These are phyloP conservation scores for Geotrichum australiense DNA, from an alignment of 1,139 yeast genomes.

Conservation along the genomic window DNA sequence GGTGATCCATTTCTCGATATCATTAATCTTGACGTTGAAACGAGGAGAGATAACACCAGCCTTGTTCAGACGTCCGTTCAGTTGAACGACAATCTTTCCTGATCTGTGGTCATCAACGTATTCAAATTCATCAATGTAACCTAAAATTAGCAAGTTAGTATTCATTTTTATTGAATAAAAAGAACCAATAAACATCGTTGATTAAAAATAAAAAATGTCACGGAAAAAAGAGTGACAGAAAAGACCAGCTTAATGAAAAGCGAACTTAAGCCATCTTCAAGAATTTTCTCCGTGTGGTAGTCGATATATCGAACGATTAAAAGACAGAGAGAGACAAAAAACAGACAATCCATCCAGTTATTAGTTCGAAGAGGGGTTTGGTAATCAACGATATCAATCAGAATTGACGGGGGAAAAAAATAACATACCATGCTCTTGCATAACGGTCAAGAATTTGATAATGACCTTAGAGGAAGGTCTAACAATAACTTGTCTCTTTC, in stretches of 20 bases:
- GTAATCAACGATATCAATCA: not conserved
- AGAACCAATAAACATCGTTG: constrained; percentile 9
- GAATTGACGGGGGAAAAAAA: constrained; percentile 7
- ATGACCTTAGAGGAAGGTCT: constrained; percentile 99
- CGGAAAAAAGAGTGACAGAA: constrained; percentile 67
- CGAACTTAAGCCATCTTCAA: constrained; percentile 55
- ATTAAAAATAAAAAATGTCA: constrained; percentile 41
- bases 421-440: constrained; percentile 87
- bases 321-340: constrained; percentile 90
- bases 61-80: constrained; percentile 97
- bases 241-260: constrained; percentile 26
- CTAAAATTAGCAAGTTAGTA: constrained; percentile 36
- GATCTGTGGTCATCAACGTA: constrained; percentile 99
- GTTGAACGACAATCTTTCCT: constrained; percentile 93
- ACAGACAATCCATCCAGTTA: constrained; percentile 97
- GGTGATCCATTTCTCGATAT: constrained; percentile 96
- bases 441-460: constrained; percentile 91
- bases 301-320: constrained; percentile 90
- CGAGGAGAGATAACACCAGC: constrained; percentile 98
- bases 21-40: constrained; percentile 89
- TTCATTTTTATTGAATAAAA: constrained; percentile 13
- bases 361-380: constrained; percentile 41
- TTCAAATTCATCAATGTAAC: constrained; percentile 99
- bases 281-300: constrained; percentile 43
- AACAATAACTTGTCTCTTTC: constrained; percentile 97